These are phyloP conservation scores for Venturia aucupariae DNA, from an alignment of 2,329 filamentous ascomycete genomes.

Conservation along the genomic window DNA sequence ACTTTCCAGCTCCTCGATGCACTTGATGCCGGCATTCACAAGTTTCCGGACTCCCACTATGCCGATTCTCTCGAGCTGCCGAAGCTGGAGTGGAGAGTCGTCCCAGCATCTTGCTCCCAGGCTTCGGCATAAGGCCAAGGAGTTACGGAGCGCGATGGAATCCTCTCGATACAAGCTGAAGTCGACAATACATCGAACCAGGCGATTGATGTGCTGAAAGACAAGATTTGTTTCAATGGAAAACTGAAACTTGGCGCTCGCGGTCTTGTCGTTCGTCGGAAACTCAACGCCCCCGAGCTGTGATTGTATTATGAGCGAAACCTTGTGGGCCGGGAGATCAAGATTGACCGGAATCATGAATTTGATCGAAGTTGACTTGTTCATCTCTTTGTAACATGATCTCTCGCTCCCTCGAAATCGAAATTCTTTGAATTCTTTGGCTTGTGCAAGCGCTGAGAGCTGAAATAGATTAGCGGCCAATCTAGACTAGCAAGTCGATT, in stretches of 20 bases:
- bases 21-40: conserved; percentile 58
- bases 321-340: conserved; percentile 59
- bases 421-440: conserved; percentile 63
- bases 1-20: conserved; percentile 58
- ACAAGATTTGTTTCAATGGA: conserved; percentile 52
- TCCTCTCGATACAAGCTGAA: conserved; percentile 58
- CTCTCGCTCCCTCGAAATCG: conserved; percentile 64
- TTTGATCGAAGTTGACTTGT: conserved; percentile 57
- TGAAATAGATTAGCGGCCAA: conserved; percentile 26
- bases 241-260: conserved; percentile 48
- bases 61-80: conserved; percentile 74
- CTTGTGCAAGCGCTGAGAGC: conserved; percentile 58
- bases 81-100: conserved; percentile 67
- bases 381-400: conserved; percentile 59
- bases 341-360: conserved; percentile 63
- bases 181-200: conserved; percentile 68
- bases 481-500: neutral
- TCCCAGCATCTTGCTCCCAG: conserved; percentile 75
- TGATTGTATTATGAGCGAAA: conserved; percentile 68
- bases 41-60: conserved; percentile 67
- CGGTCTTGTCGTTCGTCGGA: conserved; percentile 41
- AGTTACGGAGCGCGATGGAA: conserved; percentile 55
- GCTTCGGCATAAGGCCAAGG: conserved; percentile 69
- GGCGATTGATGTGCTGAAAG: conserved; percentile 58
- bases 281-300: conserved; percentile 58